phyloP scores from a whole-genome alignment of 2,329 filamentous ascomycete species.

The Apiospora rasikravindrae region DNA sequence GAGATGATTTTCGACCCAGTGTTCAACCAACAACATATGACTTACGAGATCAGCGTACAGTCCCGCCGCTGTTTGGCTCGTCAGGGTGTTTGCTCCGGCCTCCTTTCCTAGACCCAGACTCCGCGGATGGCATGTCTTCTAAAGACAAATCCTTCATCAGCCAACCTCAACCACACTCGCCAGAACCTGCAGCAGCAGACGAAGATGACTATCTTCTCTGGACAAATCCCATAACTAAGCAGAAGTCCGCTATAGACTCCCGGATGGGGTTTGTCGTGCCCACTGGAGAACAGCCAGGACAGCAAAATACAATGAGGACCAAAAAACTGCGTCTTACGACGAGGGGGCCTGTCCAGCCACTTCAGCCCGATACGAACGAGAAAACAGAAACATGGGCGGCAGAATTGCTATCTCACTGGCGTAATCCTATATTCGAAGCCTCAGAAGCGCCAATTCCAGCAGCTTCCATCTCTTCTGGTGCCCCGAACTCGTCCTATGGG shows the following conservation, averaged over 20 bases:
- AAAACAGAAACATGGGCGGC: conserved; percentile 58
- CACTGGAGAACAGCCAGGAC: not conserved
- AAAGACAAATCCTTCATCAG: not conserved
- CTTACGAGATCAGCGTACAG: not conserved
- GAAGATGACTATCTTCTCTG: conserved; percentile 52
- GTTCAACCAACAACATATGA: not conserved
- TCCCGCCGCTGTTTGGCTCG: conserved; percentile 43
- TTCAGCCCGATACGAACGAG: not conserved
- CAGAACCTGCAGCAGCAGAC: not conserved
- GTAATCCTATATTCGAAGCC: conserved; percentile 75
- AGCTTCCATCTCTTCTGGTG: conserved; percentile 36
- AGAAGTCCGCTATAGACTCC: conserved; percentile 55
- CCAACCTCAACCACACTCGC: not conserved
- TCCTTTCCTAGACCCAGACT: conserved; percentile 48
- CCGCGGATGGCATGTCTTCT: conserved; percentile 24
- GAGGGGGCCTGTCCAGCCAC: not conserved
- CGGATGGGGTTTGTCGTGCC: conserved; percentile 56
- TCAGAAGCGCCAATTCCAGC: conserved; percentile 52
- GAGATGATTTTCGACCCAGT: not conserved
- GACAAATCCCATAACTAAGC: conserved; percentile 65
- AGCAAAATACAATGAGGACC: not conserved
- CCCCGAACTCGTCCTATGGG: not conserved
- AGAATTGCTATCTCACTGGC: conserved; percentile 67
- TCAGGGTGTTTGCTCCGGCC: conserved; percentile 48
- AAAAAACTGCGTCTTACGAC: not conserved